These are phyloP conservation scores for Drosera capensis DNA, from an alignment of 148 eudicot species.

Conservation along the genomic window DNA sequence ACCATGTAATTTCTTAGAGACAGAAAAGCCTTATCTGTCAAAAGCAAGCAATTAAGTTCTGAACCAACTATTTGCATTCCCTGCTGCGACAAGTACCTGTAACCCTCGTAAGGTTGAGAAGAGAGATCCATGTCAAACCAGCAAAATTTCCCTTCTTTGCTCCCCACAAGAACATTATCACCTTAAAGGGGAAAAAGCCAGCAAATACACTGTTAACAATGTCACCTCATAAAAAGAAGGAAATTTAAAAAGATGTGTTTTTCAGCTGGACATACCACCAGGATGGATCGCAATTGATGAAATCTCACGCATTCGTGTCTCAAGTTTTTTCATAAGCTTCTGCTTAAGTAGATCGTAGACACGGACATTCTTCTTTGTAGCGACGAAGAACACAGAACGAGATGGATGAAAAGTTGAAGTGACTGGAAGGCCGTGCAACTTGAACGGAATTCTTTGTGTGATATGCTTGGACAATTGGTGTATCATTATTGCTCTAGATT, in stretches of 20 bases:
- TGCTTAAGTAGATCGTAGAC: constrained; percentile 77
- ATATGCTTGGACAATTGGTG: constrained; percentile 78
- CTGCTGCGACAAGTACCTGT: constrained; percentile 42
- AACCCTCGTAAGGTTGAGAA: constrained; percentile 50
- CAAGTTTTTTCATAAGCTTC: constrained; percentile 71
- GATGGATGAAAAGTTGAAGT: constrained; percentile 76
- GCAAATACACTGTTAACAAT: neutral
- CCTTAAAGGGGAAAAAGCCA: constrained; percentile 25
- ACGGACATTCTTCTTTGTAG: constrained; percentile 84
- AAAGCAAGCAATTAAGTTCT: no score
- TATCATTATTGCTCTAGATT: constrained; percentile 68
- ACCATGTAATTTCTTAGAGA: no score
- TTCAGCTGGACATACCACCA: constrained; percentile 77
- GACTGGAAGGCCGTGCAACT: constrained; percentile 87
- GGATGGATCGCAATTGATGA: constrained; percentile 87
- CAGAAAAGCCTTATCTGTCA: no score
- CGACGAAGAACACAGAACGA: constrained; percentile 60
- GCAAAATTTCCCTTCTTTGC: constrained; percentile 86
- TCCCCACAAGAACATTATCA: constrained; percentile 90
- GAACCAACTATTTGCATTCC: neutral
- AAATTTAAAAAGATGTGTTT: no score
- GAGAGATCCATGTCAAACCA: constrained; percentile 99
- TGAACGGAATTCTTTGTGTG: constrained; percentile 58
- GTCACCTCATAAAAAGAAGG: neutral
- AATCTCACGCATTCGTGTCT: constrained; percentile 64